Evolutionary conservation across 768 basidiomycete genomes (phyloP).

Genomic region (Kwoniella heveanensis): DNA sequence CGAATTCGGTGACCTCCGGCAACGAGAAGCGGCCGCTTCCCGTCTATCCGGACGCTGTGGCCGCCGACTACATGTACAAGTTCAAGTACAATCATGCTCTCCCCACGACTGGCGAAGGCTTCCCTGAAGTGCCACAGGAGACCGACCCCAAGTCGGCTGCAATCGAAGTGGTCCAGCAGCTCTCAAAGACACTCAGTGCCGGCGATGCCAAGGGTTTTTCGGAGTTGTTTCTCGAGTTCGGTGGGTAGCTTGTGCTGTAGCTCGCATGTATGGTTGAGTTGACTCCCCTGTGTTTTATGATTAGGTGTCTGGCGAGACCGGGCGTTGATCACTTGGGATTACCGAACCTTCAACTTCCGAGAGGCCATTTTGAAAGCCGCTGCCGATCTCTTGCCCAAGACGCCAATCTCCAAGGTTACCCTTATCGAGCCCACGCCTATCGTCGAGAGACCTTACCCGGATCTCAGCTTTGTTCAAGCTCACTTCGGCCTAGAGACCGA

Average conservation of each 20-base stretch:
- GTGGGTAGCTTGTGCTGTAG: conserved; percentile 20
- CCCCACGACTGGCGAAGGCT: conserved; percentile 17
- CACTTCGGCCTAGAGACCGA: conserved; percentile 63
- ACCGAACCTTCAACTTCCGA: conserved; percentile 63
- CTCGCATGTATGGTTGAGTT: no score
- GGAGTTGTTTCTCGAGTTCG: conserved; percentile 29
- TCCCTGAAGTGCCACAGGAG: no score
- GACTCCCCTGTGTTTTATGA: background rate
- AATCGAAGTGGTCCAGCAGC: background rate
- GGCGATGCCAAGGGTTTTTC: conserved; percentile 23
- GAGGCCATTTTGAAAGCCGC: conserved; percentile 53
- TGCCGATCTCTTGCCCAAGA: conserved; percentile 58
- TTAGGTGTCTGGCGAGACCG: conserved; percentile 63
- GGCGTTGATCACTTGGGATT: conserved; percentile 66
- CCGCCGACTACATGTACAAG: conserved; percentile 28
- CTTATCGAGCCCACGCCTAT: conserved; percentile 24
- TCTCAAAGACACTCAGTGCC: conserved; percentile 7
- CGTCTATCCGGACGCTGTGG: no score
- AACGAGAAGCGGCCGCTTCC: background rate
- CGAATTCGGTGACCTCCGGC: no score
- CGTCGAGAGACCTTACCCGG: conserved; percentile 48
- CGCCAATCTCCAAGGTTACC: conserved; percentile 24
- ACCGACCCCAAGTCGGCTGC: no score
- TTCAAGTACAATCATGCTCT: conserved; percentile 27
- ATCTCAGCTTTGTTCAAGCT: conserved; percentile 64